Percentiles rank a stretch among this genome's conserved stretches.
Evolutionary conservation across 768 basidiomycete species (phyloP).

Genomic region (Phanerochaete sordida): DNA sequence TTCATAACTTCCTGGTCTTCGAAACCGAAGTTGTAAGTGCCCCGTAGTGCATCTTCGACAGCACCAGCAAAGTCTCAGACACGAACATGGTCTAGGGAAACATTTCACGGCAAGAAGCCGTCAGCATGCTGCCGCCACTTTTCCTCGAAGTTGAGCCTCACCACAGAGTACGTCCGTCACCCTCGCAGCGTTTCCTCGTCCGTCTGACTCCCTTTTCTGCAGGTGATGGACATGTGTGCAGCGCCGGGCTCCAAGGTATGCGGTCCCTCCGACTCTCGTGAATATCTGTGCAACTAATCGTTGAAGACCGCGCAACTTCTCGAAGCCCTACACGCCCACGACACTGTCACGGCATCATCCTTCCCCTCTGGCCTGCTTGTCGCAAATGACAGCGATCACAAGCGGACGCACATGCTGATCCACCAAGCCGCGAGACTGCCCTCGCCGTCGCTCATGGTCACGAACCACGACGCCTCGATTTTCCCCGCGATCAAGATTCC

Average conservation of each 20-base stretch:
- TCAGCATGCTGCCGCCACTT: constrained; percentile 98
- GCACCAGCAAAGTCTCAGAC: too few species aligned
- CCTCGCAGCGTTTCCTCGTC: background rate
- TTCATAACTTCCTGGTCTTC: constrained; percentile 94
- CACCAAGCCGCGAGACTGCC: constrained; percentile 96
- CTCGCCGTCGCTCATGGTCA: constrained; percentile 89
- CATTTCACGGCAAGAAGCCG: constrained; percentile 92
- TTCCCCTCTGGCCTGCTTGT: constrained; percentile 84
- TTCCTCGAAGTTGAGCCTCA: constrained; percentile 93
- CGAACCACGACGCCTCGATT: constrained; percentile 91
- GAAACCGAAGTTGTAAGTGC: constrained; percentile 87
- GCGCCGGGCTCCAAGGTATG: constrained; percentile 93
- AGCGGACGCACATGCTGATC: constrained; percentile 92
- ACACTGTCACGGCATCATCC: constrained; percentile 57
- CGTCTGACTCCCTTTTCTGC: background rate
- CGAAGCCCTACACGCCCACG: constrained; percentile 87
- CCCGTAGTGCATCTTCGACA: too few species aligned
- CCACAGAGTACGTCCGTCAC: constrained; percentile 53
- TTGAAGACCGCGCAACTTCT: constrained; percentile 88
- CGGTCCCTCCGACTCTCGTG: background rate
- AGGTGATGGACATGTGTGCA: constrained; percentile 97
- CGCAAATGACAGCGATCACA: constrained; percentile 94
- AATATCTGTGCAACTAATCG: background rate
- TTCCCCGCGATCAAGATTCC: constrained; percentile 64
- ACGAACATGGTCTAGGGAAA: constrained; percentile 64